Conservation (phyloP, 495 filamentous ascomycete species). For the Lasiosphaeria miniovina region DNA sequence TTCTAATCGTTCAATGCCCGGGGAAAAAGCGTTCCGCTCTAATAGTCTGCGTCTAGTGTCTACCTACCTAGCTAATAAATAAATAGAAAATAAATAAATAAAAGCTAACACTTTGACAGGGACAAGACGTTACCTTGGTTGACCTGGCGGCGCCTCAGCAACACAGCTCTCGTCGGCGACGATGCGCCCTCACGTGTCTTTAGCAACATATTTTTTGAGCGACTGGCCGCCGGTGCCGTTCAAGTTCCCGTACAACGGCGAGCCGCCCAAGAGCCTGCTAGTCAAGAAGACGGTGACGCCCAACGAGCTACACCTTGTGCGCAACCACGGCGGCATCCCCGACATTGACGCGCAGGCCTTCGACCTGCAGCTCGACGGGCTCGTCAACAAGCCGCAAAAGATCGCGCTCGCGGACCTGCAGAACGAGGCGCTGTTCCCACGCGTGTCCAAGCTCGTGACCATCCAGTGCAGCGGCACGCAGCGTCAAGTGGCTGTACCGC, state of each 20-base stretch:
- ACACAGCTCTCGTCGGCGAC: too few relatives aligned
- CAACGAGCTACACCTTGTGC: slow-evolving; percentile 60
- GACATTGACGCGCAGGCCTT: slow-evolving; percentile 54
- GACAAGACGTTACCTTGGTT: too few relatives aligned
- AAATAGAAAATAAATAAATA: too few relatives aligned
- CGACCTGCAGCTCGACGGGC: slow-evolving; percentile 51
- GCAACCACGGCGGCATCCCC: slow-evolving; percentile 65
- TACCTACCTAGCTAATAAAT: too few relatives aligned
- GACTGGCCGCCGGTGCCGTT: too few relatives aligned
- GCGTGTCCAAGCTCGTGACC: slow-evolving; percentile 52
- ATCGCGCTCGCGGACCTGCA: slow-evolving; percentile 56
- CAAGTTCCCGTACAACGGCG: slow-evolving; percentile 70
- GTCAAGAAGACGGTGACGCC: slow-evolving; percentile 49
- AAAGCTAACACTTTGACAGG: too few relatives aligned
- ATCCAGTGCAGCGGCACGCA: slow-evolving; percentile 67
- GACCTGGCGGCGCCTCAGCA: too few relatives aligned
- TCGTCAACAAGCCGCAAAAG: slow-evolving; percentile 53
- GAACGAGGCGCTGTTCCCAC: slow-evolving; percentile 55
- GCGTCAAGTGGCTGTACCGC: slow-evolving; percentile 57
- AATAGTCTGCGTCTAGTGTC: too few relatives aligned
- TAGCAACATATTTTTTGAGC: too few relatives aligned
- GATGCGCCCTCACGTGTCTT: too few relatives aligned
- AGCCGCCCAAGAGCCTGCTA: slow-evolving; percentile 46
- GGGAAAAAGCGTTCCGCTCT: too few relatives aligned
- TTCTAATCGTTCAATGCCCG: too few relatives aligned